Evolutionary conservation across 2,329 filamentous ascomycete species (phyloP), one percentile per base, ranked within the genome.

Genomic region (Rutstroemia sp.): DNA sequence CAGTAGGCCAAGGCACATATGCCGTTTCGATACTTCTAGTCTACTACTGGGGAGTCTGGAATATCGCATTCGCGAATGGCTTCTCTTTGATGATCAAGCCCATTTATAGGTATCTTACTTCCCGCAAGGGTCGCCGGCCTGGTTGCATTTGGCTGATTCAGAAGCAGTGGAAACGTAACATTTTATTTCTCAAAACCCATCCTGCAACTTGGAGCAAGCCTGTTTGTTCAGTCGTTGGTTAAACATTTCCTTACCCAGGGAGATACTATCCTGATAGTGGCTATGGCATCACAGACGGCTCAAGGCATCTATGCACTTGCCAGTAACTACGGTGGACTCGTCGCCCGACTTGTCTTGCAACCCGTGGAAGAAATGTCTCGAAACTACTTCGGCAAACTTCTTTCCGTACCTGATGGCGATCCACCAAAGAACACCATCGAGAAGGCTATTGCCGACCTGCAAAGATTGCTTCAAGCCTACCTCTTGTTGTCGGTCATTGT

Each of bases 211-310:
- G 87, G 87, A 4, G 78, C 80, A n/a, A 95, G 87, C 66, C 82
- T 97, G 70, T 92, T 91, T 73, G 75, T 91, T 6, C 94, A 99
- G 73, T 92, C 89, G 38, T 73, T 90, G 19, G 83, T 97, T 66
- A 99, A 99, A 72, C 92, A 97, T 69, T 70, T 97, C 52, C 81
- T 99, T 52, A 97, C 94, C 0, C 91, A 97, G 73, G 94, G 92
- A 58, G 94, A 99, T 73, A 90, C 91, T 1, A 82, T 97, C 63
- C 83, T 97, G 50, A 86, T 99, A 61, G 86, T 88, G 16, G 74
- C 85, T 12, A 78, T 97, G 57, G 86, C 92, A 6, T 84, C 84
- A 0, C 80, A 94, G 1, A 77, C 83, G 44, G 87, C 92, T 4
- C 94, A 97, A 73, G 94, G 94, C 14, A 84, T 90, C 38, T 99